Evolutionary conservation across 2,329 filamentous ascomycete genomes (phyloP).

Genomic region (Zarea fungicola): DNA sequence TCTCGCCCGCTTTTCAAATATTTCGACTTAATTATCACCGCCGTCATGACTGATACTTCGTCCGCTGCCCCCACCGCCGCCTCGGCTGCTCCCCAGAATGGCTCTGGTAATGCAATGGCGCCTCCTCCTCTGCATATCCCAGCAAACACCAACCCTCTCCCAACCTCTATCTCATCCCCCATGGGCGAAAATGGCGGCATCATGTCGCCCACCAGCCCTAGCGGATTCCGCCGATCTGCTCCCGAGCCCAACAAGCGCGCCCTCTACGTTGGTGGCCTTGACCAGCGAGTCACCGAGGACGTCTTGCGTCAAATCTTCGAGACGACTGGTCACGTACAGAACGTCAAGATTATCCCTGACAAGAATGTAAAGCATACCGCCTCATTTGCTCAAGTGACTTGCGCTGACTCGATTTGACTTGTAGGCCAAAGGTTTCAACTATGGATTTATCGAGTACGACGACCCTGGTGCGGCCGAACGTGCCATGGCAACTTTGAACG

Average conservation of each 20-base stretch:
- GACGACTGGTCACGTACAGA: constrained; percentile 96
- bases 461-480: constrained; percentile 94
- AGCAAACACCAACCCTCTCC: constrained; percentile 93
- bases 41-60: constrained; percentile 25
- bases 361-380: constrained; percentile 74
- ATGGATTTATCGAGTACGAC: constrained; percentile 98
- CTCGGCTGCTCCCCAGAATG: constrained; percentile 57
- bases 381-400: not conserved
- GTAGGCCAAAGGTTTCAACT: constrained; percentile 94
- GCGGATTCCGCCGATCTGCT: constrained; percentile 81
- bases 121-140: constrained; percentile 84
- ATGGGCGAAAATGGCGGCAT: constrained; percentile 62
- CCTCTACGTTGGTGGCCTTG: constrained; percentile 89
- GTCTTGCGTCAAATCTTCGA: constrained; percentile 97
- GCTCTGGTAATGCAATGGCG: constrained; percentile 50
- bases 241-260: constrained; percentile 98
- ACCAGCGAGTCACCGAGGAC: constrained; percentile 92
- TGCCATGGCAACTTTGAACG: constrained; percentile 95
- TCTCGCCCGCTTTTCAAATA: not conserved
- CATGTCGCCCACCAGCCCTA: constrained; percentile 80
- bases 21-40: constrained; percentile 10
- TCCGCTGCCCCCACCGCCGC: constrained; percentile 77
- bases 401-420: constrained; percentile 27
- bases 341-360: constrained; percentile 98
- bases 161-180: constrained; percentile 85